Percentiles rank a stretch among this genome's conserved stretches.
Evolutionary conservation across 768 basidiomycete species (phyloP).

Genomic region (Mrakia gelida): DNA sequence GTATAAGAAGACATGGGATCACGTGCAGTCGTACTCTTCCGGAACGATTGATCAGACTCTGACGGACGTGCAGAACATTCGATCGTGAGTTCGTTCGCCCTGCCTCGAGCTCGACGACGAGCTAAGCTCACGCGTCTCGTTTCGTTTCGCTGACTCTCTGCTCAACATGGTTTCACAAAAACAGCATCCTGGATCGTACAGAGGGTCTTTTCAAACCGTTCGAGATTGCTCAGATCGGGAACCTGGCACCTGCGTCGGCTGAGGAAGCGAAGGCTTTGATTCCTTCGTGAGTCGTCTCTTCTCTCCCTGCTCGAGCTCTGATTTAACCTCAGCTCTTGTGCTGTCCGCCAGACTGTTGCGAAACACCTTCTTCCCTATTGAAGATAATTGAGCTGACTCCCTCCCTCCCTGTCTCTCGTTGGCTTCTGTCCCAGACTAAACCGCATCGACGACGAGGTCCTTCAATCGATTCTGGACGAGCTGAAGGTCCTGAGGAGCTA

Average conservation of each 20-base stretch:
- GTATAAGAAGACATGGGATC: neutral
- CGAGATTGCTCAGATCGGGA: constrained; percentile 88
- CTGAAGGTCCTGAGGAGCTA: constrained; percentile 71
- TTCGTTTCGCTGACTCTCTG: neutral
- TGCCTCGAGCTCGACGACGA: too few relatives aligned
- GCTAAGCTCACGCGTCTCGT: neutral
- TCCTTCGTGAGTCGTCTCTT: constrained; percentile 59
- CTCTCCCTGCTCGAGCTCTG: too few relatives aligned
- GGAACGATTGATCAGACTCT: neutral
- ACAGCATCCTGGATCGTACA: constrained; percentile 71
- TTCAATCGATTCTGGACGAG: constrained; percentile 76
- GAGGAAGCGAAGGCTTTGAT: constrained; percentile 90
- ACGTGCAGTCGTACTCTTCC: constrained; percentile 4
- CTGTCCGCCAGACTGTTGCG: too few relatives aligned
- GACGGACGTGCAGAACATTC: constrained; percentile 7
- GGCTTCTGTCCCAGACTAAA: constrained; percentile 55
- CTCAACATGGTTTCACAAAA: neutral
- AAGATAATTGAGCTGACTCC: too few relatives aligned
- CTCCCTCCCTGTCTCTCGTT: neutral
- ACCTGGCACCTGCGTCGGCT: constrained; percentile 76
- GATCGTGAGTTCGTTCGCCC: constrained; percentile 1
- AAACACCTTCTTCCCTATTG: too few relatives aligned
- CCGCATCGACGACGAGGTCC: constrained; percentile 78
- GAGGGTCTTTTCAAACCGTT: constrained; percentile 71
- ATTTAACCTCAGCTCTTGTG: too few relatives aligned